Conservation (phyloP, 2,329 filamentous ascomycete species). For the Botrytis aclada region DNA sequence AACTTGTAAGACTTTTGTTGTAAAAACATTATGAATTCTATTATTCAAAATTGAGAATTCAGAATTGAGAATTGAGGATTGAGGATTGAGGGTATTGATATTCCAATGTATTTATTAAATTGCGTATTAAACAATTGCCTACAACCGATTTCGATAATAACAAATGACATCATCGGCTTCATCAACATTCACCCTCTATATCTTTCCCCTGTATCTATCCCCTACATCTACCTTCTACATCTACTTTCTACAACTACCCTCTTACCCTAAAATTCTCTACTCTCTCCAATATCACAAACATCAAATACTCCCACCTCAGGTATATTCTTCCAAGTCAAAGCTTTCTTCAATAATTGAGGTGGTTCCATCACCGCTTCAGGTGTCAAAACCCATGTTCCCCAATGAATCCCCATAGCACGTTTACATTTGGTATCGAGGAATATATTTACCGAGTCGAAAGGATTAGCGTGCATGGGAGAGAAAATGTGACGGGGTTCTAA, state of each 20-base stretch:
- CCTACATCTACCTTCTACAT: too few species aligned
- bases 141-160: background rate
- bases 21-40: too few species aligned
- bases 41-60: too few species aligned
- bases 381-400: constrained; percentile 66
- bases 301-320: constrained; percentile 74
- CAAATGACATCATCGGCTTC: background rate
- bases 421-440: constrained; percentile 79
- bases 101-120: background rate
- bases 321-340: constrained; percentile 64
- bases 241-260: too few species aligned
- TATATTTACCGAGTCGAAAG: constrained; percentile 84
- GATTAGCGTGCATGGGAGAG: constrained; percentile 80
- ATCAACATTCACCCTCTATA: background rate
- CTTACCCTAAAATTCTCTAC: constrained; percentile 67
- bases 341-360: constrained; percentile 67
- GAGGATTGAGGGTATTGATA: too few species aligned
- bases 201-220: too few species aligned
- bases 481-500: constrained; percentile 64
- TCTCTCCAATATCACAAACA: constrained; percentile 81
- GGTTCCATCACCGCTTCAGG: constrained; percentile 84
- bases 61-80: too few species aligned
- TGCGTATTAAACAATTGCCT: background rate
- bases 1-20: too few species aligned
- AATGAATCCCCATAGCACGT: constrained; percentile 82